Percentiles rank a stretch among this genome's conserved stretches.
Conservation (phyloP, 768 basidiomycete genomes). For the Leccinum subtestaceum region DNA sequence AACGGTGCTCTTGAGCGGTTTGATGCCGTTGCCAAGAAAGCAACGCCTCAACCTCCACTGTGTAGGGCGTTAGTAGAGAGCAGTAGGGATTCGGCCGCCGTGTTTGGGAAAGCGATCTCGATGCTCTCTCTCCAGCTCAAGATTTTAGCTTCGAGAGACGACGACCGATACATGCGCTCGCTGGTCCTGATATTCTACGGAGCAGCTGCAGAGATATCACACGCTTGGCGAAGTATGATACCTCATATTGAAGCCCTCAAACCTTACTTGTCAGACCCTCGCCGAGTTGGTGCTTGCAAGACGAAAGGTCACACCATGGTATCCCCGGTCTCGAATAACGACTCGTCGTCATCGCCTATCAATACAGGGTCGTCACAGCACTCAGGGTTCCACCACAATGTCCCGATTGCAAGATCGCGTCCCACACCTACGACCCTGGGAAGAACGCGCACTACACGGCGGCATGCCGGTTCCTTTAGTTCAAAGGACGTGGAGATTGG, state of each 20-base stretch:
- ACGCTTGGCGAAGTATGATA: constrained; percentile 77
- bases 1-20: constrained; percentile 91
- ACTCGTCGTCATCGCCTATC: constrained; percentile 27
- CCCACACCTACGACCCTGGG: constrained; percentile 30
- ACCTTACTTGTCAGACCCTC: constrained; percentile 52
- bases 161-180: constrained; percentile 84
- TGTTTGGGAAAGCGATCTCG: constrained; percentile 85
- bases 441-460: constrained; percentile 57
- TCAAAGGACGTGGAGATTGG: constrained; percentile 89
- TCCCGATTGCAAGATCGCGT: constrained; percentile 31
- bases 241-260: constrained; percentile 70
- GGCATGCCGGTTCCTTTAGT: constrained; percentile 96
- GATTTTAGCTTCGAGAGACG: constrained; percentile 68
- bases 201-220: constrained; percentile 81
- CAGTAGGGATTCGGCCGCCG: constrained; percentile 78
- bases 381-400: constrained; percentile 19
- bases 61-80: constrained; percentile 79
- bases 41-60: constrained; percentile 62
- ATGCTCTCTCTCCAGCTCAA: constrained; percentile 80
- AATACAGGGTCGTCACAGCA: constrained; percentile 27
- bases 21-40: constrained; percentile 72
- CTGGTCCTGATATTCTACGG: constrained; percentile 87
- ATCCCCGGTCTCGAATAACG: constrained; percentile 25
- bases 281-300: constrained; percentile 36
- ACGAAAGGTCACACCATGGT: constrained; percentile 22